A percentile compares a stretch with the other conserved stretches of the same genome.
Conservation (phyloP, 345 rosid genomes). For the Leavenworthia alabamica region DNA sequence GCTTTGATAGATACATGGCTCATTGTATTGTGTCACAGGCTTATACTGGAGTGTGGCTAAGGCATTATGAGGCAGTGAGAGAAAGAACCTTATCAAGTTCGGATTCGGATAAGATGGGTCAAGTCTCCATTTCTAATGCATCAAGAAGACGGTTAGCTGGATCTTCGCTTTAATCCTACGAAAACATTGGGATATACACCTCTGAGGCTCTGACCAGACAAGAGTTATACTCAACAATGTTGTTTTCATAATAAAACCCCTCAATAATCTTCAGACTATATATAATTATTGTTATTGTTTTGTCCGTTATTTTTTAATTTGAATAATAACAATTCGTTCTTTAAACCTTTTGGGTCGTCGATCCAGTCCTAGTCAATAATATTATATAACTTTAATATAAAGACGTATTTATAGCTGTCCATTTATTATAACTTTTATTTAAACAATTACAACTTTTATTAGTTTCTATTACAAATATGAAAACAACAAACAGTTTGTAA, state of each 20-base stretch:
- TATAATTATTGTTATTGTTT: neutral
- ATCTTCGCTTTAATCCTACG: constrained; percentile 33
- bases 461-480: no score
- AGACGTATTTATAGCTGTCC: no score
- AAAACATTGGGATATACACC: neutral
- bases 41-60: constrained; percentile 76
- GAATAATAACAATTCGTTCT: no score
- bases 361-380: no score
- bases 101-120: constrained; percentile 45
- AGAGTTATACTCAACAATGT: constrained; percentile 4
- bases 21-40: constrained; percentile 40
- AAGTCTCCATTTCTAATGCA: constrained; percentile 79
- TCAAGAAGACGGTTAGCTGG: constrained; percentile 82
- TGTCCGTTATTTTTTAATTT: no score
- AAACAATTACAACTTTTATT: no score
- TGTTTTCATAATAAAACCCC: neutral
- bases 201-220: constrained; percentile 13
- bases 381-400: no score
- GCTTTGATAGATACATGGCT: no score
- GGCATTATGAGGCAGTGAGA: constrained; percentile 63
- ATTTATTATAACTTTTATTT: no score
- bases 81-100: constrained; percentile 44
- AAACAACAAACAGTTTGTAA: no score
- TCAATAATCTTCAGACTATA: constrained; percentile 6
- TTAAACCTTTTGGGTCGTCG: no score